These are phyloP conservation scores for Raffaelea arxii DNA, from an alignment of 2,329 filamentous ascomycete genomes.

Conservation along the genomic window DNA sequence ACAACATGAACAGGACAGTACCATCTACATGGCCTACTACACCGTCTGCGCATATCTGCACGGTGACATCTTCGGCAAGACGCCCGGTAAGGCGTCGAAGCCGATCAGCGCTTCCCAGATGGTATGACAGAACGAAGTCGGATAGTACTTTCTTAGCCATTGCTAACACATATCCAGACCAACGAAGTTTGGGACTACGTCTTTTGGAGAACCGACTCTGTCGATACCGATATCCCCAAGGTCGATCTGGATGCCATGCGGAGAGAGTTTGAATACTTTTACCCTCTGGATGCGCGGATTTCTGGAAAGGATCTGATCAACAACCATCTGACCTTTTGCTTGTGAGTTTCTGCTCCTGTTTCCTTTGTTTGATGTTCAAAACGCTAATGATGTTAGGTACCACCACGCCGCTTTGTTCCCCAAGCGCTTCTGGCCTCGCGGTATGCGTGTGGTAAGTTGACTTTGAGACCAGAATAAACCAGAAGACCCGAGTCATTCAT, in stretches of 20 bases:
- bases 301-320: conserved; percentile 90
- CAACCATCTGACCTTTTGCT: conserved; percentile 91
- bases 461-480: no score
- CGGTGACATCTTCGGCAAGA: conserved; percentile 68
- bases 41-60: conserved; percentile 60
- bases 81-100: conserved; percentile 50
- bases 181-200: conserved; percentile 97
- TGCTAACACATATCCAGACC: conserved; percentile 46
- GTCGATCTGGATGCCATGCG: conserved; percentile 61
- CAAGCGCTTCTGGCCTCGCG: conserved; percentile 76
- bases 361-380: no score
- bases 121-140: conserved; percentile 41
- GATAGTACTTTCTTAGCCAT: no score
- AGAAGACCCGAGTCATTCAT: no score
- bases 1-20: no score
- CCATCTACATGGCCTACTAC: conserved; percentile 83
- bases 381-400: no score
- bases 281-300: conserved; percentile 79
- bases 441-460: conserved; percentile 52
- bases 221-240: conserved; percentile 63
- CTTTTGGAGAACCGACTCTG: conserved; percentile 66
- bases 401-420: no score
- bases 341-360: no score
- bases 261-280: conserved; percentile 93
- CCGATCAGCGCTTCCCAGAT: no score